These are phyloP conservation scores for Arbutus unedo DNA, from an alignment of 148 eudicot species.

Conservation along the genomic window DNA sequence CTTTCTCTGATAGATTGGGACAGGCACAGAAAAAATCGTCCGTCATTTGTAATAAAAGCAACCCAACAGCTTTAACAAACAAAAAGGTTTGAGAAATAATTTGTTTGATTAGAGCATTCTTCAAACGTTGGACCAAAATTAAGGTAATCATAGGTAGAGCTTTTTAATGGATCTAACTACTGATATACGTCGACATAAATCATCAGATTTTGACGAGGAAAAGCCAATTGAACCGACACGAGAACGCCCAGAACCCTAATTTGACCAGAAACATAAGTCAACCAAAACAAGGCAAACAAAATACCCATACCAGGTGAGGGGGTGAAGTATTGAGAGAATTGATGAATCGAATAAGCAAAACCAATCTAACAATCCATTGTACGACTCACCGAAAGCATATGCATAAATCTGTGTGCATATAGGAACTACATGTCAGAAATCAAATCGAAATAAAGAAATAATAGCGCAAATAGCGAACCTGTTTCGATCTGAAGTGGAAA, in stretches of 20 bases:
- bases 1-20: background rate
- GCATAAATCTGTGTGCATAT: background rate
- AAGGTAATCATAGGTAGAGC: background rate
- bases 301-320: background rate
- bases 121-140: background rate
- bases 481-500: slow-evolving; percentile 9
- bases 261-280: background rate
- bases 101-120: background rate
- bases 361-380: background rate
- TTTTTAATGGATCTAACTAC: background rate
- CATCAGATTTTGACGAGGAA: background rate
- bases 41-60: background rate
- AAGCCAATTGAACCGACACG: background rate
- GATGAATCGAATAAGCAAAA: background rate
- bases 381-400: background rate
- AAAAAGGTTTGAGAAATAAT: background rate
- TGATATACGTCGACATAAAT: background rate
- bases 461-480: slow-evolving; percentile 11
- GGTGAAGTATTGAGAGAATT: background rate
- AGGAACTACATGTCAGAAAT: background rate
- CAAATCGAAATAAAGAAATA: background rate
- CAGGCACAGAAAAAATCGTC: background rate
- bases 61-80: background rate
- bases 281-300: background rate
- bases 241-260: slow-evolving; percentile 12